phyloP scores from a whole-genome alignment of 345 rosid species.

The Mangifera indica region DNA sequence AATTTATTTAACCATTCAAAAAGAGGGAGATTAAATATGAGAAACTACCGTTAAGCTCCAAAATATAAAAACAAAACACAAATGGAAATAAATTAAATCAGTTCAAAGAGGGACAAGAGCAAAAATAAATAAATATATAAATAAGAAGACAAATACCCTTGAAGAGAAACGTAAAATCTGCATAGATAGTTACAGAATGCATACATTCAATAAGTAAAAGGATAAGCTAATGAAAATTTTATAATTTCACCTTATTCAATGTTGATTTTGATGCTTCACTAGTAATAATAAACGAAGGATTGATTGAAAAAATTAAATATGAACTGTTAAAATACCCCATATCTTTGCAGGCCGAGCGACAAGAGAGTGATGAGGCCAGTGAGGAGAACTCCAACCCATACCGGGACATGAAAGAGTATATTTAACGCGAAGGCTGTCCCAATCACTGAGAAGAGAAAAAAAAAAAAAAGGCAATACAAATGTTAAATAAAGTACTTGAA shows the following conservation, averaged over 20 bases:
- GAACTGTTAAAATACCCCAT: conserved; percentile 41
- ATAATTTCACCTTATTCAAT: neutral
- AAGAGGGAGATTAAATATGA: too few relatives aligned
- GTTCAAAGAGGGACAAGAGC: neutral
- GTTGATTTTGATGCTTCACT: neutral
- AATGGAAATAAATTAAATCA: too few relatives aligned
- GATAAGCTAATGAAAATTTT: neutral
- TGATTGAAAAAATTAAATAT: neutral
- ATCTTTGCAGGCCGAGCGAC: conserved; percentile 60
- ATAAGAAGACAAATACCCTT: neutral
- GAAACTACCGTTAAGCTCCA: too few relatives aligned
- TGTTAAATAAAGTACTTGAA: neutral
- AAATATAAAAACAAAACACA: neutral
- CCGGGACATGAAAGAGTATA: conserved; percentile 48
- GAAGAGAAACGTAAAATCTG: neutral
- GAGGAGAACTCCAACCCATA: conserved; percentile 58
- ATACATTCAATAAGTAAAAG: neutral
- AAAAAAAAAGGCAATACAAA: too few relatives aligned
- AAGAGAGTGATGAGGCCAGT: conserved; percentile 63
- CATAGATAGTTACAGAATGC: neutral
- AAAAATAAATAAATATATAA: too few relatives aligned
- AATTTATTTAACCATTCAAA: neutral
- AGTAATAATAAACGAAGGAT: too few relatives aligned
- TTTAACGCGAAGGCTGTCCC: conserved; percentile 60
- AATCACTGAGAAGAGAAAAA: conserved; percentile 27